Evolutionary conservation across 371 early-diverging fungal species (phyloP), one percentile per base, ranked within the genome.

Genomic region (Mortierella sp.): DNA sequence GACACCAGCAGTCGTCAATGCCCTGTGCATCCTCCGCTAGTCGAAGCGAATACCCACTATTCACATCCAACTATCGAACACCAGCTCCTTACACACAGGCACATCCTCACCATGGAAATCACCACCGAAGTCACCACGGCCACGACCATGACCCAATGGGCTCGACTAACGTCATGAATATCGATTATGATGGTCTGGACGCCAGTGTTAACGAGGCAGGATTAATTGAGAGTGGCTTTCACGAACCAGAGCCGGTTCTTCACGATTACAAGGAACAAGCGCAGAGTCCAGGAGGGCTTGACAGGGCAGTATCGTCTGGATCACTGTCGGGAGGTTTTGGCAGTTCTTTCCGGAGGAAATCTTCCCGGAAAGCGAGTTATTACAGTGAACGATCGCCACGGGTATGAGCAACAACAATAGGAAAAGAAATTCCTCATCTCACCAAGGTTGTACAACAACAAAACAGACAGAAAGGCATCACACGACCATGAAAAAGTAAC

Each of bases 161-260:
- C 34, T 24, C 75, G 21, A 31, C 26, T 13, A 55, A 77, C 72
- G 64, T 28, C 13, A 64, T 78, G 72, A 53, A 28, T 16, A 81
- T 85, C 44, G 85, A 85, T 57, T 85, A 85, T 46, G 85, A 81
- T 43, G 85, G 85, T 14, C 71, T 85, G 54, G 78, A 85, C 43
- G 78, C 74, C 19, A 70, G 51, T 64, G 21, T 85, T 5, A 24
- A 57, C 21, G 85, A 78, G 9, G 74, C 72, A 10, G 51, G 72
- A 2, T 0, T 71, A 31, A 19, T 28, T 19, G 81, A 75, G 26
- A 69, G 37, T 31, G 76, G 50, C 19, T 72, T 75, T n/a, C 46
- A 61, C 3, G 61, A 69, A 5, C 37, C 44, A 34, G 53, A 71
- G 16, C 50, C 44, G 3, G 37, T 16, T 8, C 14, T 59, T 6